Percentiles rank a stretch among this genome's conserved stretches.
These are phyloP conservation scores for Amauroascus niger DNA, from an alignment of 2,329 filamentous ascomycete genomes.

Conservation along the genomic window DNA sequence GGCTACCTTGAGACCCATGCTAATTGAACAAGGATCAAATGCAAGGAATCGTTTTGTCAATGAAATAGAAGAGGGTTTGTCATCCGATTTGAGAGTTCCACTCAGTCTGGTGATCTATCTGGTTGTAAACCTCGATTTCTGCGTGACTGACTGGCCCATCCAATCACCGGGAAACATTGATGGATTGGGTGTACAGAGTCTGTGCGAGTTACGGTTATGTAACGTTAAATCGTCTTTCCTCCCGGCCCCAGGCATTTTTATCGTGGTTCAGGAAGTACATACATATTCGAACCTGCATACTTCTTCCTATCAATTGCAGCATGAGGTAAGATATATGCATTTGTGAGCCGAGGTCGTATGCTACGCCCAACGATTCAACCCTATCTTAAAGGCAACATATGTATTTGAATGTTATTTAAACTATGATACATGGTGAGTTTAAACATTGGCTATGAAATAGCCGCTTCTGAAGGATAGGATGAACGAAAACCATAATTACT, in stretches of 20 bases:
- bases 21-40: not conserved
- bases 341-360: no score
- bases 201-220: not conserved
- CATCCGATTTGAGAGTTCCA: no score
- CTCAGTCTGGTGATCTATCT: no score
- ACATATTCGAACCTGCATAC: no score
- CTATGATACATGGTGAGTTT: not conserved
- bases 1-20: not conserved
- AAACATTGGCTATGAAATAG: not conserved
- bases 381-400: not conserved
- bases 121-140: not conserved
- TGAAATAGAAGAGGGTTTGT: no score
- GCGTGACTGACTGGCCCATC: not conserved
- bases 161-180: not conserved
- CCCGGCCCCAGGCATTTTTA: no score
- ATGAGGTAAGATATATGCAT: no score
- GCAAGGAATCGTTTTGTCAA: not conserved
- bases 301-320: no score
- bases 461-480: not conserved
- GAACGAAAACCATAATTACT: not conserved
- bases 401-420: not conserved
- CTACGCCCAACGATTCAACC: no score
- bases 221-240: no score
- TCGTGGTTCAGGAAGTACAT: no score
- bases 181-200: not conserved